Percentiles rank a stretch among this genome's conserved stretches.
Conservation (phyloP, 148 eudicot genomes). For the Polygonum maritimum region DNA sequence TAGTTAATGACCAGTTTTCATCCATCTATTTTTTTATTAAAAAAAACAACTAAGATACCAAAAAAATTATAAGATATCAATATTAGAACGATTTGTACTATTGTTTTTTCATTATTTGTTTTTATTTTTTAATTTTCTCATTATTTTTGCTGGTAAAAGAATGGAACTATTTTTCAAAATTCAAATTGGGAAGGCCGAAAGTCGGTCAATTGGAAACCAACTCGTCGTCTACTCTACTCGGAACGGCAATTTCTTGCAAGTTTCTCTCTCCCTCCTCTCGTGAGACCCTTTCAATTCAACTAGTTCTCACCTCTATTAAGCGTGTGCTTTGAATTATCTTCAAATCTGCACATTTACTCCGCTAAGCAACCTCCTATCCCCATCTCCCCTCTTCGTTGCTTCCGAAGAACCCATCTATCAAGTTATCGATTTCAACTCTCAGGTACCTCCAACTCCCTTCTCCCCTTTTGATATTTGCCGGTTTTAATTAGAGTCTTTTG, state of each 20-base stretch:
- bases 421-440: background rate
- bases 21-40: too few relatives aligned
- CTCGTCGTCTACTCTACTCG: background rate
- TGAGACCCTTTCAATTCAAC: background rate
- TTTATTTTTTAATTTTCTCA: background rate
- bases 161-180: background rate
- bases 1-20: too few relatives aligned
- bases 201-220: constrained; percentile 1
- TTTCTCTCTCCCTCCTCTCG: constrained; percentile 12
- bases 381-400: background rate
- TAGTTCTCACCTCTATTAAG: background rate
- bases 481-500: background rate
- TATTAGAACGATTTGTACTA: too few relatives aligned
- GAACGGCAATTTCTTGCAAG: constrained; percentile 13
- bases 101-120: too few relatives aligned
- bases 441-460: background rate
- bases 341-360: background rate
- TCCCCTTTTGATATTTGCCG: background rate
- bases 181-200: background rate
- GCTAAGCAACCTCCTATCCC: constrained; percentile 6
- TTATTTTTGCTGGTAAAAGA: background rate
- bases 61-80: too few relatives aligned
- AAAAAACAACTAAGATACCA: too few relatives aligned
- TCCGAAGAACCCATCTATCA: background rate
- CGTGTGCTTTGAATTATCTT: background rate